Base-by-base conservation (phyloP, 2,329 filamentous ascomycete genomes). In the Fusarium algeriense region DNA sequence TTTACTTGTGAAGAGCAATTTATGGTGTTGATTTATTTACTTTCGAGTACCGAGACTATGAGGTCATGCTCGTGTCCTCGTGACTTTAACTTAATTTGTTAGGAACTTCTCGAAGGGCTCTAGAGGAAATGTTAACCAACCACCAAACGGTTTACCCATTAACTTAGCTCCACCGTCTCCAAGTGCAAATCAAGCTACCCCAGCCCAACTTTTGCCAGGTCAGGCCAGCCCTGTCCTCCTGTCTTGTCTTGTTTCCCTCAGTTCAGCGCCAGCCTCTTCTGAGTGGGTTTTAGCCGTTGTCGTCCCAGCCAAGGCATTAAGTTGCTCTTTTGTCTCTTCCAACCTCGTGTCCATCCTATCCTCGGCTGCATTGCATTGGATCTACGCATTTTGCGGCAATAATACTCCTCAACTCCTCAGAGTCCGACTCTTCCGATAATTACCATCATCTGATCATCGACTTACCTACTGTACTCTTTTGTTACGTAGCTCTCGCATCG, bases 31-130 rank as follows among this genome's bases (percentile, higher is more conserved):
- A 60, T 40, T 58, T 30, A 62, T 43, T 56, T n/a, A 23, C 41
- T 15, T 30, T 30, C 30, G 23, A 46, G 41, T 70, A 54, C 56
- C 49, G 58, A 71, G 52, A 26, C 14, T 41, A 71, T 73, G 70
- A 73, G 67, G 70, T 73, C 71, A 73, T 73, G 71, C 48, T 67
- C 56, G 49, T 55, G 56, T 45, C 67, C 70, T 73, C 70, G 70
- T 73, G 70, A 73, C 71, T 63, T 63, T 43, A 52, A 52, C 48
- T 52, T 15, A 28, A 38, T 52, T 52, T 38, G 48, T 52, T 6
- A 52, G 32, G 50, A 46, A 56, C 66, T 67, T 72, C 54, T 70
- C 53, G 45, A 71, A 71, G 58, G 49, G 40, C 61, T 61, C 45
- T 46, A 40, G 20, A 41, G 38, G 53, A 52, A 50, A 58, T 56